phyloP scores from a whole-genome alignment of 2,329 filamentous ascomycete genomes.

The Paecilomyces sp. region DNA sequence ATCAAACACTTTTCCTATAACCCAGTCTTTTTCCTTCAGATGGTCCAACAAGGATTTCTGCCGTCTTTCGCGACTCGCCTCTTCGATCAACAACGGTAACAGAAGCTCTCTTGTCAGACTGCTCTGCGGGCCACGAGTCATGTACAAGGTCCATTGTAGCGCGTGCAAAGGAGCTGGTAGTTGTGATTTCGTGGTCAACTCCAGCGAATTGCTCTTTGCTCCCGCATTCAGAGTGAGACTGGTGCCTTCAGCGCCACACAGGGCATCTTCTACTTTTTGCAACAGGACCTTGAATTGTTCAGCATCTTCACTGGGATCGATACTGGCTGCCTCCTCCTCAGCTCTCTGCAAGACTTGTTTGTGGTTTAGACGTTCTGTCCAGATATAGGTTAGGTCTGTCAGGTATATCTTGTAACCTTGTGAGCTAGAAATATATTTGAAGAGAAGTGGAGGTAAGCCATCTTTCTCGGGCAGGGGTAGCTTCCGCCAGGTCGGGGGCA shows the following conservation, averaged over 20 bases:
- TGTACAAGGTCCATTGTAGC: constrained; percentile 46
- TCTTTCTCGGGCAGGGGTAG: constrained; percentile 18
- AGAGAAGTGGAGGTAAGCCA: constrained; percentile 30
- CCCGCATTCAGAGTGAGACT: constrained; percentile 21
- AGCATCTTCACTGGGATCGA: constrained; percentile 52
- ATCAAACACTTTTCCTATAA: constrained; percentile 52
- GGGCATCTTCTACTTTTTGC: constrained; percentile 46
- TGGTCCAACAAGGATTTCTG: constrained; percentile 43
- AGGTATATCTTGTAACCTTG: constrained; percentile 46
- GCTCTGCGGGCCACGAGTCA: constrained; percentile 34
- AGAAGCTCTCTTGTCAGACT: constrained; percentile 45
- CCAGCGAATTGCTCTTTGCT: constrained; percentile 28
- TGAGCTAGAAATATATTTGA: constrained; percentile 24
- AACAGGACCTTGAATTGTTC: constrained; percentile 51
- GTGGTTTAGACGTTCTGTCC: constrained; percentile 45
- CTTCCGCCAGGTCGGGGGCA: constrained; percentile 30
- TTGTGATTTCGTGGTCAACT: constrained; percentile 40
- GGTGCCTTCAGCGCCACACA: constrained; percentile 29
- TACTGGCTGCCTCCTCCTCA: constrained; percentile 43
- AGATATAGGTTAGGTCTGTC: constrained; percentile 53
- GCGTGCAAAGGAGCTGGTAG: constrained; percentile 49
- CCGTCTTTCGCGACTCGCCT: constrained; percentile 40
- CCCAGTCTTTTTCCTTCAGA: constrained; percentile 52
- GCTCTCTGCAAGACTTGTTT: constrained; percentile 44
- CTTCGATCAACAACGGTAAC: constrained; percentile 45